These are phyloP conservation scores for Taphrina sp. DNA, from an alignment of 1,139 yeast species.

Conservation along the genomic window DNA sequence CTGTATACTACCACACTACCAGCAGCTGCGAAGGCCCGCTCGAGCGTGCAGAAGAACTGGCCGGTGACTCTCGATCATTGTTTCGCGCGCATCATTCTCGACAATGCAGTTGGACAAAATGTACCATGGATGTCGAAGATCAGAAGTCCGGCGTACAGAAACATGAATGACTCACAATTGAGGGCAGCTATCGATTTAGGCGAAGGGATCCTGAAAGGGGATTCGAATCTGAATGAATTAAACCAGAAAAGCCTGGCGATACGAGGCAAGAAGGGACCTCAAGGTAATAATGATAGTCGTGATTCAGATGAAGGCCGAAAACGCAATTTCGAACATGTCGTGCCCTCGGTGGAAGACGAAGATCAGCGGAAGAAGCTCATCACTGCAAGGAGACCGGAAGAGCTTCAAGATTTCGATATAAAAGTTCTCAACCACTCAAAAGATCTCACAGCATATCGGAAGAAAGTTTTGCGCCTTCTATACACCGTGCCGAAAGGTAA, in stretches of 20 bases:
- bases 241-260: conserved; percentile 8
- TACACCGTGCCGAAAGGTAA: conserved; percentile 7
- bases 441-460: conserved; percentile 4
- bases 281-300: not conserved
- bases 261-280: conserved; percentile 5
- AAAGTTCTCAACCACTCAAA: not conserved
- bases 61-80: conserved; percentile 21
- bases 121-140: conserved; percentile 15
- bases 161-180: conserved; percentile 5
- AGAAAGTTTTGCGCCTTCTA: conserved; percentile 2
- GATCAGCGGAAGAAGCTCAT: not conserved
- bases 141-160: conserved; percentile 16
- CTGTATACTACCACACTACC: conserved; percentile 8
- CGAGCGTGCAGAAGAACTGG: not conserved
- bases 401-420: conserved; percentile 1
- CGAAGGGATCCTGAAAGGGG: not conserved
- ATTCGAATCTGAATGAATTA: not conserved
- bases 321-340: too few relatives aligned
- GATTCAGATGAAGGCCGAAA: too few relatives aligned
- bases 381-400: not conserved
- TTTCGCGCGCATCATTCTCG: conserved; percentile 25
- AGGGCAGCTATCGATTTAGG: conserved; percentile 9
- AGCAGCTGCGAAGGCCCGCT: not conserved
- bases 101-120: conserved; percentile 6
- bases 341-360: not conserved